These are phyloP conservation scores for Neurospora sp. DNA, from an alignment of 2,329 filamentous ascomycete species.

Conservation along the genomic window DNA sequence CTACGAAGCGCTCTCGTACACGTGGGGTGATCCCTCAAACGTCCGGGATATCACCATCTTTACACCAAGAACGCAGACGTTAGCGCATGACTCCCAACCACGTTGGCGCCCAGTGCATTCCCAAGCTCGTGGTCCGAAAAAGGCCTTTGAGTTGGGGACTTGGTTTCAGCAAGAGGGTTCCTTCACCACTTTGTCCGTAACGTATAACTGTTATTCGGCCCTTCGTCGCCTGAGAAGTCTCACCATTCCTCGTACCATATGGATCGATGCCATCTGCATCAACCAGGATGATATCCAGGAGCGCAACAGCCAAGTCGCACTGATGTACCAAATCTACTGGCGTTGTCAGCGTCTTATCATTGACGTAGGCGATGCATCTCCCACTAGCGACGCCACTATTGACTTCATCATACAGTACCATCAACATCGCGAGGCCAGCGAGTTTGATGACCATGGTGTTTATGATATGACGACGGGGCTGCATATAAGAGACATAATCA, in stretches of 20 bases:
- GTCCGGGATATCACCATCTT: neutral
- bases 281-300: neutral
- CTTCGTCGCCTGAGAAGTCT: neutral
- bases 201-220: neutral
- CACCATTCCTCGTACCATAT: neutral
- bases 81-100: neutral
- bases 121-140: neutral
- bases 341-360: neutral
- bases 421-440: neutral
- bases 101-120: too few species aligned
- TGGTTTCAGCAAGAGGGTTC: neutral
- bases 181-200: neutral
- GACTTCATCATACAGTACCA: neutral
- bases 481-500: neutral
- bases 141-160: neutral
- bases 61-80: neutral
- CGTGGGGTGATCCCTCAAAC: neutral
- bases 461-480: neutral
- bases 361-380: neutral
- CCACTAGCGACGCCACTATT: neutral
- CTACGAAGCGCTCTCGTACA: neutral
- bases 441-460: neutral
- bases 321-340: neutral
- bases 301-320: neutral
- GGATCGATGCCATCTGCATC: neutral